phyloP scores from a whole-genome alignment of 257 asterid genomes.

The Solanum clarkiae region DNA sequence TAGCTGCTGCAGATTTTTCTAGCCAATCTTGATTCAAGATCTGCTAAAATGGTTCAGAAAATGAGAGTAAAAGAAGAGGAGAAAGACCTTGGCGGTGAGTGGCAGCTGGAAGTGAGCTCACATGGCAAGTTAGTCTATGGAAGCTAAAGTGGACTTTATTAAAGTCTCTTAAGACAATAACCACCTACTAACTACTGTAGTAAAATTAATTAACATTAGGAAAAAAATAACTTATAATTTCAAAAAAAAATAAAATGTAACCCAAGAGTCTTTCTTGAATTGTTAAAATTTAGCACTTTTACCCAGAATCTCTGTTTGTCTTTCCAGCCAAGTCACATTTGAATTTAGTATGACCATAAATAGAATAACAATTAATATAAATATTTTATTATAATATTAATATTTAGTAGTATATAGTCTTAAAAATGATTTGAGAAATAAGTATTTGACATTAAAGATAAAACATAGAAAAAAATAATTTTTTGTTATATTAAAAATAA shows the following conservation, averaged over 20 bases:
- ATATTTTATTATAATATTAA: too few relatives aligned
- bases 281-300: background rate
- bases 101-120: conserved; percentile 6
- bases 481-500: too few relatives aligned
- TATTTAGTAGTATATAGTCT: too few relatives aligned
- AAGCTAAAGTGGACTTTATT: conserved; percentile 9
- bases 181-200: background rate
- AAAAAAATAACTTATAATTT: background rate
- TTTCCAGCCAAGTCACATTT: background rate
- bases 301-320: background rate
- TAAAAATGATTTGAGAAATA: too few relatives aligned
- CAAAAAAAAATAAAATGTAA: background rate
- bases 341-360: too few relatives aligned
- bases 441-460: too few relatives aligned
- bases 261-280: background rate
- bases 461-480: too few relatives aligned
- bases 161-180: conserved; percentile 1
- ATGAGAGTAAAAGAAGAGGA: background rate
- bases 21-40: conserved; percentile 20
- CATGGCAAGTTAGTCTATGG: background rate
- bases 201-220: background rate
- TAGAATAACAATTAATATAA: too few relatives aligned
- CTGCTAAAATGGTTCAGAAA: conserved; percentile 9
- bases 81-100: conserved; percentile 9
- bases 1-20: conserved; percentile 1